These are phyloP conservation scores for Barbatosphaeria neglecta DNA, from an alignment of 495 filamentous ascomycete species.

Conservation along the genomic window DNA sequence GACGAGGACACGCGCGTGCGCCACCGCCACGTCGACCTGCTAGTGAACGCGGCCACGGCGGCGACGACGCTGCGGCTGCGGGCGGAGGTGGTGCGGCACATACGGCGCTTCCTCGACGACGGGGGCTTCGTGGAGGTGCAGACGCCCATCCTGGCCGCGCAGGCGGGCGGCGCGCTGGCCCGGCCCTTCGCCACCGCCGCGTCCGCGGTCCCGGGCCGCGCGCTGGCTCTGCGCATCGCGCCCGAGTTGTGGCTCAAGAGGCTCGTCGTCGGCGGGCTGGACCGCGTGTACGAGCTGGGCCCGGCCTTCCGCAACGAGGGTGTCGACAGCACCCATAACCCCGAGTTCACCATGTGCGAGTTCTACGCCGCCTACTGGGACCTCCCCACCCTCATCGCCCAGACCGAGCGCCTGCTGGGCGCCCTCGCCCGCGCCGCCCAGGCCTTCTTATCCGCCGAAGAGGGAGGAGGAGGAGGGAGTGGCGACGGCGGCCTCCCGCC, in stretches of 20 bases:
- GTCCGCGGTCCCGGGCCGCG: conserved; percentile 55
- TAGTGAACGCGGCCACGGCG: conserved; percentile 46
- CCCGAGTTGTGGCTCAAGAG: conserved; percentile 95
- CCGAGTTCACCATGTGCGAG: conserved; percentile 94
- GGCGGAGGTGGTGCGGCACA: conserved; percentile 57
- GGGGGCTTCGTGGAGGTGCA: conserved; percentile 72
- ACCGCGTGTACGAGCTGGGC: conserved; percentile 88
- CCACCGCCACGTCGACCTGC: conserved; percentile 70
- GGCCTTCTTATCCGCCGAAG: conserved; percentile 30
- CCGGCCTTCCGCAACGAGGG: conserved; percentile 91
- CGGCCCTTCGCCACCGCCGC: conserved; percentile 71
- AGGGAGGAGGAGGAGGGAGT: background rate
- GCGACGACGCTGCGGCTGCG: conserved; percentile 60
- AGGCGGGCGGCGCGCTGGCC: conserved; percentile 72
- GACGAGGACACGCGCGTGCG: conserved; percentile 54
- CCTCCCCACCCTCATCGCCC: conserved; percentile 45
- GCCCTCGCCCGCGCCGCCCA: conserved; percentile 43
- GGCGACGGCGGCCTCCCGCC: conserved; percentile 33
- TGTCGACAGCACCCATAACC: conserved; percentile 94
- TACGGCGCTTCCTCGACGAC: conserved; percentile 62
- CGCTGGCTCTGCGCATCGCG: conserved; percentile 69
- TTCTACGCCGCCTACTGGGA: conserved; percentile 85
- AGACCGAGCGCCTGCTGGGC: conserved; percentile 54
- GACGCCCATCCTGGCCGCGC: conserved; percentile 71
- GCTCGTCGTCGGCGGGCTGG: conserved; percentile 84